A percentile compares a stretch with the other conserved stretches of the same genome.
These are phyloP conservation scores for Kwoniella dendrophila DNA, from an alignment of 768 basidiomycete species.

Conservation along the genomic window DNA sequence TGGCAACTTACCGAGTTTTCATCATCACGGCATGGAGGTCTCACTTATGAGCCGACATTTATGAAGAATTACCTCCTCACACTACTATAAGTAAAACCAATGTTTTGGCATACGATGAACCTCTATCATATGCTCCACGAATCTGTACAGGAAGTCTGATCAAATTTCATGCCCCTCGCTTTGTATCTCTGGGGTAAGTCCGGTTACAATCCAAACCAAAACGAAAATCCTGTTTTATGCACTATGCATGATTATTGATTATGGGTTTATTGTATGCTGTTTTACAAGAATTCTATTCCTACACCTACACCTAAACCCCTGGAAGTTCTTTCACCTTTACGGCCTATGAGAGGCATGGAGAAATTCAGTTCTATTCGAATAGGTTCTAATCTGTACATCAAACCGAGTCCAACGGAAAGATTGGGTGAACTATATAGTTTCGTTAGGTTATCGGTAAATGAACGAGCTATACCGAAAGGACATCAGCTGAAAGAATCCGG, in stretches of 20 bases:
- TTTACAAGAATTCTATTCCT: slow-evolving; percentile 52
- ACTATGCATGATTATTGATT: neutral
- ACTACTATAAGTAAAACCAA: no score
- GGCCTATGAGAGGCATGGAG: slow-evolving; percentile 49
- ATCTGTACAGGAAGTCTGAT: no score
- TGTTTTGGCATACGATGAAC: no score
- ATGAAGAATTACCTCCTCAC: no score
- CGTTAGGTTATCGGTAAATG: slow-evolving; percentile 43
- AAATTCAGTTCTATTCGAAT: slow-evolving; percentile 54
- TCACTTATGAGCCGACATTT: no score
- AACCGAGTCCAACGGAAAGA: slow-evolving; percentile 48
- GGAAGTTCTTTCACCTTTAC: slow-evolving; percentile 49
- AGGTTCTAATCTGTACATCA: slow-evolving; percentile 52
- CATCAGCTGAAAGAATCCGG: neutral
- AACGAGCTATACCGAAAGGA: slow-evolving; percentile 25
- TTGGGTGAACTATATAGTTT: slow-evolving; percentile 48
- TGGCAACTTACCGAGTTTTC: no score
- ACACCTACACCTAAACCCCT: slow-evolving; percentile 54
- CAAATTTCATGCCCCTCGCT: no score
- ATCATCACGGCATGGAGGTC: no score
- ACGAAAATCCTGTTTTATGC: neutral
- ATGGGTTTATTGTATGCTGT: no score
- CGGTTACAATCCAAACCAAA: no score
- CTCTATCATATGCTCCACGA: no score
- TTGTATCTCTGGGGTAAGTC: no score